A percentile compares a stretch with the other conserved stretches of the same genome.
Conservation (phyloP, 768 basidiomycete genomes). For the Lactifluus pinguis region DNA sequence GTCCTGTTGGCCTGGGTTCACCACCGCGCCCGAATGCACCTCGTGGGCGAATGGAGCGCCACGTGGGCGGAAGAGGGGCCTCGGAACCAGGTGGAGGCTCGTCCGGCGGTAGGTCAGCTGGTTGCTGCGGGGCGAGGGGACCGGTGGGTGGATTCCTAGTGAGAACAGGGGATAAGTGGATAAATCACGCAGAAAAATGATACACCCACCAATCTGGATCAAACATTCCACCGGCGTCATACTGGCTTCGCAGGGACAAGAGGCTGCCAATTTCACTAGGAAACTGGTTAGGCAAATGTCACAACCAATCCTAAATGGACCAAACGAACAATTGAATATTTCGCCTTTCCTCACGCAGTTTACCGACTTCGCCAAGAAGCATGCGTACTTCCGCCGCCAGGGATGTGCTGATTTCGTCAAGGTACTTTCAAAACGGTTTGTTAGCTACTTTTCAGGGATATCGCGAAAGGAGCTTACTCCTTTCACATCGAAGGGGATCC, state of each 20-base stretch:
- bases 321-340: slow-evolving; percentile 64
- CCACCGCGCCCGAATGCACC: slow-evolving; percentile 15
- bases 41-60: slow-evolving; percentile 19
- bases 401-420: slow-evolving; percentile 82
- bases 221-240: slow-evolving; percentile 80
- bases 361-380: slow-evolving; percentile 76
- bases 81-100: slow-evolving; percentile 20
- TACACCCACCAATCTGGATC: slow-evolving; percentile 61
- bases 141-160: slow-evolving; percentile 29
- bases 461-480: slow-evolving; percentile 41
- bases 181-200: not conserved
- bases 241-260: slow-evolving; percentile 60
- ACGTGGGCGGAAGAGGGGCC: slow-evolving; percentile 19
- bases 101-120: slow-evolving; percentile 20
- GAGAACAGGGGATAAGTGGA: slow-evolving; percentile 28
- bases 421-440: slow-evolving; percentile 40
- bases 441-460: not conserved
- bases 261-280: slow-evolving; percentile 70
- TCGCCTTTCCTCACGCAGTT: slow-evolving; percentile 70
- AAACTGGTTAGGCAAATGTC: not conserved
- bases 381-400: slow-evolving; percentile 77
- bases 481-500: slow-evolving; percentile 78
- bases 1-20: slow-evolving; percentile 10
- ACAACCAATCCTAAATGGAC: not conserved
- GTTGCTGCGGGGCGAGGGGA: slow-evolving; percentile 20